Base-by-base conservation (phyloP, 345 rosid genomes). In the Bruguiera parviflora region DNA sequence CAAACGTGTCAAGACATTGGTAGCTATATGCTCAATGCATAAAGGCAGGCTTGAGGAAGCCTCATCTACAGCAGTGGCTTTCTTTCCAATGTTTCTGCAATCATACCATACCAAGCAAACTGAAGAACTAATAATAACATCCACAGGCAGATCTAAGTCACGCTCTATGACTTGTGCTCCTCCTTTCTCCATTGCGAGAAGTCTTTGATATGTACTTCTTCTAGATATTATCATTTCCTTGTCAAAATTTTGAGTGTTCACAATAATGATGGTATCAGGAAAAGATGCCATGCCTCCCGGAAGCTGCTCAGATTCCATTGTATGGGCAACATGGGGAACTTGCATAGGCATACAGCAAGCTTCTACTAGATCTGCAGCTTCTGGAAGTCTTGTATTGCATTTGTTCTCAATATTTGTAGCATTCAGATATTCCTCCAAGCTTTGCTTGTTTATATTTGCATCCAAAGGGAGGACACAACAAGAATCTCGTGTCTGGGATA, bases 151-250 rank as follows among this genome's bases (percentile, higher is more conserved):
- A 75, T 86, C 78, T 55, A 88, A 76, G 79, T 95, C 99, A 47
- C 92, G 91, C 82, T 92, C 99, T 72, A 92, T 84, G 58, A 95
- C 89, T 81, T 88, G 96, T 75, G 75, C 75, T 73, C 96, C 96
- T 73, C 77, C 86, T 82, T 88, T 87, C 85, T 95, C 98, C 85
- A 85, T 73, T 61, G 88, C 94, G 70, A 95, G 85, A 74, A 95
- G 81, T 79, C 79, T 92, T 59, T 89, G 89, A 69, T 95, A 90
- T 21, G 94, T 82, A 70, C 88, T 79, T 86, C 98, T 88, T 81
- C 96, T 85, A 68, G 96, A 90, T 65, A 86, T 77, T 71, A 90
- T 87, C 98, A 88, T 90, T 79, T 85, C 97, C 76, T 87, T 90
- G 31, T 84, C 89, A 75, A 83, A 65, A 81, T 66, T 82, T 81